Evolutionary conservation across 768 basidiomycete species (phyloP), one percentile per base, ranked within the genome.

Genomic region (Harrya chromipes): DNA sequence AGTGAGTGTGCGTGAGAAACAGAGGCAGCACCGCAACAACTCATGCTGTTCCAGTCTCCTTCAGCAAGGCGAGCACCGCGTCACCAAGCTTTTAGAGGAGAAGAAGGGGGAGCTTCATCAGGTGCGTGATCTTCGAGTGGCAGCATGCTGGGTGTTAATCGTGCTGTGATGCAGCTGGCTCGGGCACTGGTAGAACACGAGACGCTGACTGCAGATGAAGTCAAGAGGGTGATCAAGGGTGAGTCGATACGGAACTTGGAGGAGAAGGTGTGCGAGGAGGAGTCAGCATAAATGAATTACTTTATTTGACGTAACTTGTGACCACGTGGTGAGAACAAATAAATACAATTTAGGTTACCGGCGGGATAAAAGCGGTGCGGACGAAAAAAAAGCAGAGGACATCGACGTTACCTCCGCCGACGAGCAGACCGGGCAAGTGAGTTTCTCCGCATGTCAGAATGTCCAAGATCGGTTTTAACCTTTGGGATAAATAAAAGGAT

Each of bases 141-240:
- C 6, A 2, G 24, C 39, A 23, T 34, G 10, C 24, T 13, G 19
- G 1, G 13, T 14, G 26, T 34, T 54, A 49, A 54, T 11, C 6
- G 21, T 5, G 12, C n/a, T 10, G 17, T 27, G 27, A 17, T 26
- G 27, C 55, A 94, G 92, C 82, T 98, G 35, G 94, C 95, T 2
- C 79, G 80, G 47, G 95, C 95, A 10, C 73, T 99, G 50, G 87
- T 99, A 12, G 94, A 97, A 66, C 87, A 95, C 69, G 95, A 99
- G 74, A 97, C 95, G 17, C 73, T 99, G 55, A 84, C 85, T 57
- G 74, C 81, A 35, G 85, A 90, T 10, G 93, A 99, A 68, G 94
- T 97, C 16, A 74, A 78, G 61, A 85, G 80, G 69, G 92, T 94
- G 21, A 80, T 97, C 64, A 83, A 76, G 50, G 94, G 94, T 34